Conservation (phyloP, 139 green algal genomes). For the Chlamydomonas sp. region DNA sequence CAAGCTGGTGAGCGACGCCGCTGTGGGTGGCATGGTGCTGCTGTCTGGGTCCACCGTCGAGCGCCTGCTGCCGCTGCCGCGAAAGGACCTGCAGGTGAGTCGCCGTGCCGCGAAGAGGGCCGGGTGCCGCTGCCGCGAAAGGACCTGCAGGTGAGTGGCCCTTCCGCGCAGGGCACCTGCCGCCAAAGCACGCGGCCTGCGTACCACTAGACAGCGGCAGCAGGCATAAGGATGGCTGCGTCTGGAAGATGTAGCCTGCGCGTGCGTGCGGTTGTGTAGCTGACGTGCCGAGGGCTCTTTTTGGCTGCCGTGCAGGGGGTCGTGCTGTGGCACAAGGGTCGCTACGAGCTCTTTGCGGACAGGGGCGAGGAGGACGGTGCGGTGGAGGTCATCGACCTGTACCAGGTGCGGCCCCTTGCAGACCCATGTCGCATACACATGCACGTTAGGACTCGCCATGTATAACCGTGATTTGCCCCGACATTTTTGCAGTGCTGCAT, state of each 20-base stretch:
- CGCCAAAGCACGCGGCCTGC: too few species aligned
- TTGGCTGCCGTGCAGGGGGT: not conserved
- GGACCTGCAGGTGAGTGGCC: too few species aligned
- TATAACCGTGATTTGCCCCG: too few species aligned
- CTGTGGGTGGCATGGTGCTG: conserved; percentile 34
- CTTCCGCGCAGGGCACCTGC: too few species aligned
- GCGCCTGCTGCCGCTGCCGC: conserved; percentile 24
- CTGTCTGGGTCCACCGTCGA: not conserved
- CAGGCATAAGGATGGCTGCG: too few species aligned
- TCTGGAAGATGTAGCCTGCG: not conserved
- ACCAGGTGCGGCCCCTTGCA: too few species aligned
- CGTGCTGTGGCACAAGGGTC: conserved; percentile 33
- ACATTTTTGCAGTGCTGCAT: too few species aligned
- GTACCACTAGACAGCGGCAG: too few species aligned
- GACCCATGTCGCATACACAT: not conserved
- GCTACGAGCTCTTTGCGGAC: not conserved
- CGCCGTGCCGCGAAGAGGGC: too few species aligned
- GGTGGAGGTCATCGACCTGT: too few species aligned
- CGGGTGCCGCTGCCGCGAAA: too few species aligned
- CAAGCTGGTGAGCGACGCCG: conserved; percentile 35
- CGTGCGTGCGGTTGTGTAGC: not conserved
- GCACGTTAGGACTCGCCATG: too few species aligned
- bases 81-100: conserved; percentile 22
- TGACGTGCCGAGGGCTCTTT: not conserved
- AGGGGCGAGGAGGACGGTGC: not conserved